Evolutionary conservation across 2,329 filamentous ascomycete genomes (phyloP).

Genomic region (Sporothrix variecibatus): DNA sequence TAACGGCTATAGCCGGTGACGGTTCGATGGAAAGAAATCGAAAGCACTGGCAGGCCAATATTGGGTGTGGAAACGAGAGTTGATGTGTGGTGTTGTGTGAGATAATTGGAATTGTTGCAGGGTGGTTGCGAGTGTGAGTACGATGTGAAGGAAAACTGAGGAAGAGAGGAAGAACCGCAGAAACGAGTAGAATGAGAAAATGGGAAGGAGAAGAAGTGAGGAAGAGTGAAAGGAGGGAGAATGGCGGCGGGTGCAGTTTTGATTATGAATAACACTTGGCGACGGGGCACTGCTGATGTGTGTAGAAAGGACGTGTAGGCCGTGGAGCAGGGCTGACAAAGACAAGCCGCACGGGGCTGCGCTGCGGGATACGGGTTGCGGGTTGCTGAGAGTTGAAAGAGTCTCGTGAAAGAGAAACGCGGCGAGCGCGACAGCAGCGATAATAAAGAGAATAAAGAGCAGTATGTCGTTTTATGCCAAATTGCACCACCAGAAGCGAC

Average conservation of each 20-base stretch:
- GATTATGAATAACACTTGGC: slow-evolving; percentile 20
- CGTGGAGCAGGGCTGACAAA: slow-evolving; percentile 10
- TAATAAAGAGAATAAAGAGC: neutral
- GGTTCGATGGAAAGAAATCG: neutral
- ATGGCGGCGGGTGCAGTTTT: slow-evolving; percentile 3
- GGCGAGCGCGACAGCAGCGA: neutral
- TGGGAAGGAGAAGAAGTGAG: neutral
- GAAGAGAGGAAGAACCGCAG: neutral
- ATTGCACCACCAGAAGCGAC: neutral
- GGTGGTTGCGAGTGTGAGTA: neutral
- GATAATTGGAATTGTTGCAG: neutral
- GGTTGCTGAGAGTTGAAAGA: neutral
- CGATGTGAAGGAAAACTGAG: neutral
- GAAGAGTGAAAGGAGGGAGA: neutral
- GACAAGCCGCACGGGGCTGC: slow-evolving; percentile 22
- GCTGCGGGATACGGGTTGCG: neutral
- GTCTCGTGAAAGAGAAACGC: neutral
- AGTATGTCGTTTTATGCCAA: neutral
- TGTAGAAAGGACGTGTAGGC: neutral
- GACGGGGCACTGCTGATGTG: neutral
- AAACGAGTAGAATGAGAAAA: neutral
- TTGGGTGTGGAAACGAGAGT: neutral
- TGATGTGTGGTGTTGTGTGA: neutral
- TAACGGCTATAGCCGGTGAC: slow-evolving; percentile 5
- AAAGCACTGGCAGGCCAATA: neutral